These are phyloP conservation scores for Filobasidium floriforme DNA, from an alignment of 768 basidiomycete genomes.

Conservation along the genomic window DNA sequence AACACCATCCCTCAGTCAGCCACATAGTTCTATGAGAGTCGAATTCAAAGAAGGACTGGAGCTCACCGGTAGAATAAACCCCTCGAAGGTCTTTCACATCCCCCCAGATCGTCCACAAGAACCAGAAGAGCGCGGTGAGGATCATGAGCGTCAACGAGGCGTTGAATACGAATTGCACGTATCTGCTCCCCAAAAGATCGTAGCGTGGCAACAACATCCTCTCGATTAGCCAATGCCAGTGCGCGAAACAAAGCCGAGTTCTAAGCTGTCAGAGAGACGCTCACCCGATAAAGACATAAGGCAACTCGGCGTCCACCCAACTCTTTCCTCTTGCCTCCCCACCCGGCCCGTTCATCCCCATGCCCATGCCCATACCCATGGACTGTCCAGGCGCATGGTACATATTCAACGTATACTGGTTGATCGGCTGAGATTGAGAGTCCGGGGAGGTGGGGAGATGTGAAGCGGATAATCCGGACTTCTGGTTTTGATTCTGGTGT, in stretches of 20 bases:
- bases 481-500: not conserved
- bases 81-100: constrained; percentile 81
- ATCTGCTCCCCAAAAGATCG: too few relatives aligned
- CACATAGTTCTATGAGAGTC: too few relatives aligned
- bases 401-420: constrained; percentile 13
- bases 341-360: not conserved
- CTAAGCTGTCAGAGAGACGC: constrained; percentile 41
- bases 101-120: constrained; percentile 78
- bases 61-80: constrained; percentile 79
- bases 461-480: not conserved
- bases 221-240: too few relatives aligned
- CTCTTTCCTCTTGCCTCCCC: not conserved
- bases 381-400: not conserved
- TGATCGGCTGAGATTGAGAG: not conserved
- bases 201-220: too few relatives aligned
- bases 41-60: too few relatives aligned
- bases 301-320: constrained; percentile 45
- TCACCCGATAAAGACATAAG: constrained; percentile 79
- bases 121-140: constrained; percentile 36
- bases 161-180: constrained; percentile 93
- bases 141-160: constrained; percentile 64
- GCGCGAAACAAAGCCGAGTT: too few relatives aligned
- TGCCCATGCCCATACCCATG: not conserved
- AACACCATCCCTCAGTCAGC: not conserved
- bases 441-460: not conserved